Evolutionary conservation across 129 eudicot genomes (phyloP), one percentile per base, ranked within the genome.

Genomic region (Artemisia annua): DNA sequence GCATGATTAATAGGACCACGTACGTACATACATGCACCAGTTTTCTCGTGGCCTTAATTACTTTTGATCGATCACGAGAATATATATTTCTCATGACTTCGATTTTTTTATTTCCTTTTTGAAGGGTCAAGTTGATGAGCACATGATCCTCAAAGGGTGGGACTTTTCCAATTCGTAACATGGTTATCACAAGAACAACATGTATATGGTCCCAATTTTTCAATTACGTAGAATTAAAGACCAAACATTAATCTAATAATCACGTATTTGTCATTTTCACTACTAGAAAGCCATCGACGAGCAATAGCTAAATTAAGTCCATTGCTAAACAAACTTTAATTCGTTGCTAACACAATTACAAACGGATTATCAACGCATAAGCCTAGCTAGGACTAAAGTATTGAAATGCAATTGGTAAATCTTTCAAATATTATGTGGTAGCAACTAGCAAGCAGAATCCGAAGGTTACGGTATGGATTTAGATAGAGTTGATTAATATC

Each of bases 71-170:
- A 71, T 78, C 82, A 78, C 82, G 55, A 49, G 78, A 78, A 78
- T 72, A 78, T 44, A 53, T 69, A 32, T 77, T 56, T 30, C 35
- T 3, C 35, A 30, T 48, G 17, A 28, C 3, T 66, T 46, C 2
- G 0, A 16, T 51, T 35, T 53, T 32, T n/a, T 1, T 4, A 3
- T 62, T 52, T 18, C 12, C 59, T 66, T 65, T 78, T 78, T 63
- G 15, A 64, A 71, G 32, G 50, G 82, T 78, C 78, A 78, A 65
- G 69, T 71, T 64, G 30, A 63, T 46, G 75, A 24, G 73, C 78
- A 72, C 78, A 61, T 69, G 66, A 61, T 69, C 76, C 74, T 70
- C 65, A 22, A 70, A 60, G 70, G 24, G 39, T n/a, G 61, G 63
- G 6, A 59, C 75, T 76, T 58, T 48, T 19, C 44, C 19, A 53